These are phyloP conservation scores for Rubroboletus pulcherrimus DNA, from an alignment of 768 basidiomycete genomes.

Conservation along the genomic window DNA sequence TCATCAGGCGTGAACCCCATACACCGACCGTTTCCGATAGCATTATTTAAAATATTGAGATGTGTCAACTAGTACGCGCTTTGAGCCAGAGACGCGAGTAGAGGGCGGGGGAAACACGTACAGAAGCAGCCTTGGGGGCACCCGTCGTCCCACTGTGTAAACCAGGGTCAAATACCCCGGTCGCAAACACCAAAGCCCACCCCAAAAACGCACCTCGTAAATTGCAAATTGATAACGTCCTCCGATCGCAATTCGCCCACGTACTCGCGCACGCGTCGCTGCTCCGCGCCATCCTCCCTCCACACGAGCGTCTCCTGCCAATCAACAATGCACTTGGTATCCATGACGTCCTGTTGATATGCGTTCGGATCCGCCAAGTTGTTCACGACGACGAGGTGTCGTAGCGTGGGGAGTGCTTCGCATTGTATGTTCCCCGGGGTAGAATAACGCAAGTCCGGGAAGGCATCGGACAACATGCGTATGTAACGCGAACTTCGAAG, in stretches of 20 bases:
- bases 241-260: conserved; percentile 45
- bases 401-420: conserved; percentile 55
- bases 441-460: conserved; percentile 51
- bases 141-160: conserved; percentile 71
- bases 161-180: background rate
- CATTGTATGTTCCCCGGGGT: conserved; percentile 55
- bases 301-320: conserved; percentile 73
- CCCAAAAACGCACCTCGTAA: conserved; percentile 58
- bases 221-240: conserved; percentile 80
- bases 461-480: conserved; percentile 51
- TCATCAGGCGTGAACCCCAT: conserved; percentile 69
- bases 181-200: background rate
- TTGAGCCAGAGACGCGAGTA: background rate
- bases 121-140: conserved; percentile 78
- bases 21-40: conserved; percentile 59
- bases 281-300: conserved; percentile 50
- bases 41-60: conserved; percentile 76
- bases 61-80: conserved; percentile 60
- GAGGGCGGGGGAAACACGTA: conserved; percentile 30
- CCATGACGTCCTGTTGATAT: conserved; percentile 37
- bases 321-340: conserved; percentile 53
- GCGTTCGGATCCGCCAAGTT: conserved; percentile 43
- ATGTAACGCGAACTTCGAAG: conserved; percentile 65
- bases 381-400: conserved; percentile 64
- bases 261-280: conserved; percentile 40